Percentiles rank a stretch among this genome's conserved stretches.
Evolutionary conservation across 441 rosid genomes (phyloP).

Genomic region (Eruca vesicaria): DNA sequence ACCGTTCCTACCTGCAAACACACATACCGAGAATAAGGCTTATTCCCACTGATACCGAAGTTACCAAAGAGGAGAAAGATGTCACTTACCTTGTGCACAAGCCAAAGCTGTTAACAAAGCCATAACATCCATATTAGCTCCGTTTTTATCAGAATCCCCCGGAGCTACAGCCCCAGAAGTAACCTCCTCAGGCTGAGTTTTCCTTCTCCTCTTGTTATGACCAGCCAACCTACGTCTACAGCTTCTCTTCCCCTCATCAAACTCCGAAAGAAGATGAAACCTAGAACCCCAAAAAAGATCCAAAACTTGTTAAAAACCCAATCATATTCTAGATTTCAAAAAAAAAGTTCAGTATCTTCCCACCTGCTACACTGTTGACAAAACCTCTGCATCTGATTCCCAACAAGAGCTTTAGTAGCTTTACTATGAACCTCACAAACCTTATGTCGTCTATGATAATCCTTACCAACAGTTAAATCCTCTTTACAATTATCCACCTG

Average conservation of each 20-base stretch:
- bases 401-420: conserved; percentile 69
- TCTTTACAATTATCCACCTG: conserved; percentile 86
- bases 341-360: background rate
- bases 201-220: conserved; percentile 68
- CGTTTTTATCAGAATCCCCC: conserved; percentile 42
- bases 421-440: conserved; percentile 89
- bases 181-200: conserved; percentile 73
- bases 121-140: conserved; percentile 50
- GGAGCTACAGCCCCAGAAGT: conserved; percentile 45
- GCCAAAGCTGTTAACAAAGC: conserved; percentile 65
- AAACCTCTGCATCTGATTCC: conserved; percentile 91
- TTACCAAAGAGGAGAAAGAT: conserved; percentile 12
- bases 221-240: conserved; percentile 79
- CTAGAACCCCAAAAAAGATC: conserved; percentile 27
- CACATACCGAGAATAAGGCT: background rate
- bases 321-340: background rate
- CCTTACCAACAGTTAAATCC: conserved; percentile 75
- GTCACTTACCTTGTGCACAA: conserved; percentile 63
- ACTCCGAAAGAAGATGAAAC: conserved; percentile 72
- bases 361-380: conserved; percentile 99
- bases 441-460: conserved; percentile 89
- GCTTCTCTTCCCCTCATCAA: conserved; percentile 79
- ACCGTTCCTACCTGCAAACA: conserved; percentile 50
- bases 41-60: background rate
- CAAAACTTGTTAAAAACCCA: background rate